These are phyloP conservation scores for Eurotiales sp. DNA, from an alignment of 2,329 filamentous ascomycete genomes.

Conservation along the genomic window DNA sequence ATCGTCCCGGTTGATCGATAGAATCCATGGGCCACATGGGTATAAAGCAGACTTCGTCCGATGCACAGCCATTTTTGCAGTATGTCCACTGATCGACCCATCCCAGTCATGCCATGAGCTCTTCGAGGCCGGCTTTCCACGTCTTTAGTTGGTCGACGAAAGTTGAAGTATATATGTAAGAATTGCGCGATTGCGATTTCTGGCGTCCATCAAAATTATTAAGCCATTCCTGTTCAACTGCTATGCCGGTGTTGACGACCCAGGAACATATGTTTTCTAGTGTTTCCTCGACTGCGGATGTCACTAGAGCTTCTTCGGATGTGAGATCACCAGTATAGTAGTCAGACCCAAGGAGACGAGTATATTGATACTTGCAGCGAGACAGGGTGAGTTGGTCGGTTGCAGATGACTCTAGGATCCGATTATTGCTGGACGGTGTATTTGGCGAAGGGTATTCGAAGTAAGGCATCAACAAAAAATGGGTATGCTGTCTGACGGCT, in stretches of 20 bases:
- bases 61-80: slow-evolving; percentile 40
- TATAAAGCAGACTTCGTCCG: slow-evolving; percentile 47
- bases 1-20: slow-evolving; percentile 9
- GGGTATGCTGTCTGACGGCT: neutral
- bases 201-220: neutral
- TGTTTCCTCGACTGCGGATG: neutral
- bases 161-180: neutral
- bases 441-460: neutral
- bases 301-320: neutral
- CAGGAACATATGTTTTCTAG: slow-evolving; percentile 1
- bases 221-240: neutral
- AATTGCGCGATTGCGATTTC: neutral
- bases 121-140: slow-evolving; percentile 36
- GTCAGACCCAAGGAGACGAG: neutral
- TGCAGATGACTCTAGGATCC: neutral
- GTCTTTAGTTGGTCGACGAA: slow-evolving; percentile 21
- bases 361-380: neutral
- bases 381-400: neutral
- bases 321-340: neutral
- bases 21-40: slow-evolving; percentile 49
- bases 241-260: neutral
- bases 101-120: slow-evolving; percentile 50
- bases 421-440: neutral
- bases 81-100: slow-evolving; percentile 48
- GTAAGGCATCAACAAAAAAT: slow-evolving; percentile 5